Evolutionary conservation across 2,329 filamentous ascomycete species (phyloP), one percentile per base, ranked within the genome.

Genomic region (Diaporthe ilicicola): DNA sequence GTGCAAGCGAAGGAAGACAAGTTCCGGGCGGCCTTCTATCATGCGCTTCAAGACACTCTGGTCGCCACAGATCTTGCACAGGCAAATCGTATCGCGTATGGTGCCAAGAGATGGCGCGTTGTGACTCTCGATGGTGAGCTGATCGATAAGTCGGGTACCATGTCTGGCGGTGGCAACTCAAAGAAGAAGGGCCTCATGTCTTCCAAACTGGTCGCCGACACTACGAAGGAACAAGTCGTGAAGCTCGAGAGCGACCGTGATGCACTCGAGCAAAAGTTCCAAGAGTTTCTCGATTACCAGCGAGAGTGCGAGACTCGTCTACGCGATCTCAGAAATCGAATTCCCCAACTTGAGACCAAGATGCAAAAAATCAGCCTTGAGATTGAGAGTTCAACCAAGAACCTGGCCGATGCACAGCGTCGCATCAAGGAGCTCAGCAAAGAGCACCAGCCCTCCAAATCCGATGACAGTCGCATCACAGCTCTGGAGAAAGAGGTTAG

Each of bases 101-200:
- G 96, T 51, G 93, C 93, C 55, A 93, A 91, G 84, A 87, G 96
- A 80, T 99, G 96, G 96, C 91, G 96, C 74, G 96, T 99, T 3
- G 96, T 99, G 50, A 99, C 96, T 0, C 88, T 99, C 2, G 94
- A 95, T 72, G 96, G 96, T 61, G 95, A 98, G 81, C 88, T 99
- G 66, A 98, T 99, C 75, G 96, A 99, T 83, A 97, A 97, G 80
- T 98, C 95, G 1, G 96, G 96, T 86, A 98, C 96, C 44, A 98
- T 99, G 96, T 97, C 94, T 71, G 96, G 96, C 85, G 96, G 96
- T 86, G 96, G 96, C 70, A 95, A 90, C 55, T 93, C 93, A 19
- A 93, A 96, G 70, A 95, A 95, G 76, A 94, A 92, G 78, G 97
- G 97, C 0, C 90, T 94, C 70, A 99, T 99, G 97, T 98, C 95